Evolutionary conservation across 2,329 filamentous ascomycete species (phyloP).

Genomic region (Ceratocystis eucalypticola): DNA sequence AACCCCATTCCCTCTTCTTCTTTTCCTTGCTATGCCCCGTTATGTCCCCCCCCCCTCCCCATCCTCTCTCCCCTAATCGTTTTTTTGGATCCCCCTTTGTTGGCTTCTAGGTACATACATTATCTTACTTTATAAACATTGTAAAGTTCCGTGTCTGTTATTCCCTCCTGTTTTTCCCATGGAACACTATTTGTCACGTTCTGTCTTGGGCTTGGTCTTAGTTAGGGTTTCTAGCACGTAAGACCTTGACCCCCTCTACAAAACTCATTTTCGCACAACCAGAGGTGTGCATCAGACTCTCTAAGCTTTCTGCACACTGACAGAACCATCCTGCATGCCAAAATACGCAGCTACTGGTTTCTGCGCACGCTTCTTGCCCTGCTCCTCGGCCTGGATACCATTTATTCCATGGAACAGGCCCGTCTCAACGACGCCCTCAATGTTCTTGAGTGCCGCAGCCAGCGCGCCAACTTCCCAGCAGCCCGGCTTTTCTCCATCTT

Average conservation of each 20-base stretch:
- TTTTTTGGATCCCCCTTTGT: constrained; percentile 3
- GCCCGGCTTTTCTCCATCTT: constrained; percentile 36
- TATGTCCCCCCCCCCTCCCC: neutral
- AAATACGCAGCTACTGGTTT: constrained; percentile 93
- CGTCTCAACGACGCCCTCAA: constrained; percentile 71
- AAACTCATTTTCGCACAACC: no score
- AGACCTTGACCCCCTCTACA: no score
- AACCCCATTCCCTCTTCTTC: neutral
- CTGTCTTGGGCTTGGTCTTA: neutral
- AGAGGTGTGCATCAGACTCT: neutral
- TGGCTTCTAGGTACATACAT: constrained; percentile 16
- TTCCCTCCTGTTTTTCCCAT: neutral
- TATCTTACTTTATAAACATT: constrained; percentile 13
- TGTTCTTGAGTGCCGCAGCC: constrained; percentile 58
- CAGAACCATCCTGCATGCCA: constrained; percentile 62
- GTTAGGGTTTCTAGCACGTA: no score
- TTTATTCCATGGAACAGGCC: constrained; percentile 79
- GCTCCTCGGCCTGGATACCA: constrained; percentile 47
- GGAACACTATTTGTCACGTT: neutral
- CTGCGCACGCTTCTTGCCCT: constrained; percentile 56
- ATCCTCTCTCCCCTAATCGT: constrained; percentile 10
- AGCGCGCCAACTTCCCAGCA: constrained; percentile 44
- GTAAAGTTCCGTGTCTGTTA: neutral
- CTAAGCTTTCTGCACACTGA: constrained; percentile 12
- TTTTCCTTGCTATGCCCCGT: neutral